phyloP scores from a whole-genome alignment of 768 basidiomycete species.

The Lentinula raphanica region DNA sequence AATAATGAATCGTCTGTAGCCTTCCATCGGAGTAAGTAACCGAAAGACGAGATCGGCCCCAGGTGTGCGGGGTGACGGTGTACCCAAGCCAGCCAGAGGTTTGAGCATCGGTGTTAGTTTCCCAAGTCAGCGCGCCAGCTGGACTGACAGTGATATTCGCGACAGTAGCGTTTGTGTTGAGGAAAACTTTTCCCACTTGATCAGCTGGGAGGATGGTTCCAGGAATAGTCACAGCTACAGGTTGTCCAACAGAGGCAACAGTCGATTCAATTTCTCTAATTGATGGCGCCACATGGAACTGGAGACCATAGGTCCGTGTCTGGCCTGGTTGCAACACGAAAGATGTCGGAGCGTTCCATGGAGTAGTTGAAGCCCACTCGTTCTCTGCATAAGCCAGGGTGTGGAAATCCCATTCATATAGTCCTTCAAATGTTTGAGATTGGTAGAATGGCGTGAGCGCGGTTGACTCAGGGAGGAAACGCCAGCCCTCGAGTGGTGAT shows the following conservation, averaged over 20 bases:
- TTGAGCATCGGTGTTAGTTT: constrained; percentile 36
- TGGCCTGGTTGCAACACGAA: constrained; percentile 39
- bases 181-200: constrained; percentile 46
- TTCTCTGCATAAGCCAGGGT: constrained; percentile 51
- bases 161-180: constrained; percentile 37
- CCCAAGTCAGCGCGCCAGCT: constrained; percentile 40
- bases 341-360: constrained; percentile 52
- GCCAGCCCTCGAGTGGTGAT: constrained; percentile 55
- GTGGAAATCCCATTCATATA: constrained; percentile 59
- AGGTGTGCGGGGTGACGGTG: constrained; percentile 36
- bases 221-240: constrained; percentile 48
- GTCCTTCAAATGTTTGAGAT: constrained; percentile 54
- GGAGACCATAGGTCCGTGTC: constrained; percentile 48
- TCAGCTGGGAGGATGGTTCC: constrained; percentile 49
- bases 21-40: constrained; percentile 47
- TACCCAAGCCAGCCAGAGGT: constrained; percentile 42
- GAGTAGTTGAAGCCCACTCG: constrained; percentile 46
- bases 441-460: constrained; percentile 43
- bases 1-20: constrained; percentile 49
- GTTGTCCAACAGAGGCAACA: constrained; percentile 33
- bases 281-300: constrained; percentile 44
- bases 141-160: constrained; percentile 40
- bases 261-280: constrained; percentile 46
- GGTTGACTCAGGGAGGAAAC: constrained; percentile 49
- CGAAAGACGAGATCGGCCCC: constrained; percentile 46